phyloP scores from a whole-genome alignment of 257 asterid species.

The Leonotis leonurus region DNA sequence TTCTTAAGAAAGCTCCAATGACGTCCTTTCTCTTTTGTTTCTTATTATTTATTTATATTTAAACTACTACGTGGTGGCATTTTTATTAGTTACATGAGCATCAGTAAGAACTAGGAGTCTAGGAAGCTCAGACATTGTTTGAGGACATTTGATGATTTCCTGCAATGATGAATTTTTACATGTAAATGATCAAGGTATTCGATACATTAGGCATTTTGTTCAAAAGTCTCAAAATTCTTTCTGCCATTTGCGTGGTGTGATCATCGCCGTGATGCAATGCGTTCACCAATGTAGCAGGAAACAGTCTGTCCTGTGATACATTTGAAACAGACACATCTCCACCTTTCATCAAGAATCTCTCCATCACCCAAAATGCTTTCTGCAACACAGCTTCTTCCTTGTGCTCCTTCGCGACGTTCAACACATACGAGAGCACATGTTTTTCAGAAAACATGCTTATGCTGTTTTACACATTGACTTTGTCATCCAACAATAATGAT shows the following conservation, averaged over 20 bases:
- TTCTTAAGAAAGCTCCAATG: no score
- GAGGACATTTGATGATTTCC: background rate
- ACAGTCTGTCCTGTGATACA: slow-evolving; percentile 51
- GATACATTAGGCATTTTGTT: slow-evolving; percentile 53
- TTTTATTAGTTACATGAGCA: no score
- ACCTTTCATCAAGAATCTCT: slow-evolving; percentile 56
- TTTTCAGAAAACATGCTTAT: slow-evolving; percentile 41
- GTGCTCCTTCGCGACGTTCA: slow-evolving; percentile 64
- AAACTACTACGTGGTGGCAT: no score
- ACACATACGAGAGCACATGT: slow-evolving; percentile 36
- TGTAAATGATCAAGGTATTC: slow-evolving; percentile 30
- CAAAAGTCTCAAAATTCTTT: slow-evolving; percentile 59
- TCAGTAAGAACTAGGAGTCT: background rate
- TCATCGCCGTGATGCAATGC: slow-evolving; percentile 70
- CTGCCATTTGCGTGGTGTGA: slow-evolving; percentile 59
- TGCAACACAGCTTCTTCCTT: slow-evolving; percentile 43
- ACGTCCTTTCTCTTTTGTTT: no score
- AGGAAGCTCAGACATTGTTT: background rate
- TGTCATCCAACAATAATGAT: slow-evolving; percentile 65
- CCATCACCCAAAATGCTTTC: slow-evolving; percentile 72
- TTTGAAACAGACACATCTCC: slow-evolving; percentile 48
- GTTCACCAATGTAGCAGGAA: slow-evolving; percentile 50
- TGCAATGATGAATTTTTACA: slow-evolving; percentile 13
- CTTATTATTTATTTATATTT: no score
- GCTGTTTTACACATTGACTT: slow-evolving; percentile 53